Conservation (phyloP, 2,329 filamentous ascomycete species). For the Tolypocladium sp. region DNA sequence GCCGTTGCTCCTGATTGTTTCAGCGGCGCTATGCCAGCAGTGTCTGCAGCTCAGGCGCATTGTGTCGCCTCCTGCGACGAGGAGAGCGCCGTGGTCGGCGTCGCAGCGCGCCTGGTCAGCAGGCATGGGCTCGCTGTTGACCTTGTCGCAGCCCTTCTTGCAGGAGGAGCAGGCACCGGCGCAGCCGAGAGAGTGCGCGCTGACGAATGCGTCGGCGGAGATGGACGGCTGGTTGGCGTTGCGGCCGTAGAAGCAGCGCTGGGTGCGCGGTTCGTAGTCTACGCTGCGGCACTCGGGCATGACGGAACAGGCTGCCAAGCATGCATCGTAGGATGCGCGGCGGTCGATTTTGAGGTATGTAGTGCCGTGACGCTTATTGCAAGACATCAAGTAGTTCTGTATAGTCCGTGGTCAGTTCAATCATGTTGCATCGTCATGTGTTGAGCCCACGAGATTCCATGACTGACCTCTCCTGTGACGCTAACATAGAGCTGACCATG, state of each 20-base stretch:
- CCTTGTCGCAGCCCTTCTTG: constrained; percentile 5
- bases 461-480: constrained; percentile 3
- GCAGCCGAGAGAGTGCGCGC: constrained; percentile 8
- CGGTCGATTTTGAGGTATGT: constrained; percentile 4
- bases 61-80: neutral
- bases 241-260: constrained; percentile 6
- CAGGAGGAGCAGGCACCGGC: neutral
- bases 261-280: constrained; percentile 8
- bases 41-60: constrained; percentile 2
- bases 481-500: constrained; percentile 4
- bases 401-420: neutral
- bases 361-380: constrained; percentile 8
- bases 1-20: neutral
- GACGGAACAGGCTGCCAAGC: constrained; percentile 4
- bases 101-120: neutral
- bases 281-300: constrained; percentile 9
- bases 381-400: constrained; percentile 8
- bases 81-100: neutral
- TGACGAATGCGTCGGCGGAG: constrained; percentile 7
- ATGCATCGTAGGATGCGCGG: constrained; percentile 1
- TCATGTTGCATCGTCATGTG: neutral
- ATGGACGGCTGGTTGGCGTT: constrained; percentile 6
- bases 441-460: neutral
- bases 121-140: neutral
- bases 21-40: neutral